Evolutionary conservation across 1,284 basidiomycete genomes (phyloP).

Genomic region (Cutaneotrichosporon curvatum): DNA sequence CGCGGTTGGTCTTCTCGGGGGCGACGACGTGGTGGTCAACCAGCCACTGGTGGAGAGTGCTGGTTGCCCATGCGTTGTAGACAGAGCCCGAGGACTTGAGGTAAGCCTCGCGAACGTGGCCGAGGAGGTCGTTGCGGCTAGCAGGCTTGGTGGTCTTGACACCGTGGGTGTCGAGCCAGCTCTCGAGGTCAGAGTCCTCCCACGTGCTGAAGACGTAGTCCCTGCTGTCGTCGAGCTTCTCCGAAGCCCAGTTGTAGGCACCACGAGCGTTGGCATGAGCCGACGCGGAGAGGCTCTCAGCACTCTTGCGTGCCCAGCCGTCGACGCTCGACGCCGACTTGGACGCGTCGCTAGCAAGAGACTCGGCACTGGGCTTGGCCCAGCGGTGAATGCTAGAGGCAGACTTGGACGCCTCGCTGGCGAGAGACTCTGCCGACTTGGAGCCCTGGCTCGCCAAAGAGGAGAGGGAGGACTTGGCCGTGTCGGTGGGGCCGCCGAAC

Average conservation of each 20-base stretch:
- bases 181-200: conserved; percentile 60
- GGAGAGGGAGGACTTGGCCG: conserved; percentile 22
- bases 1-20: conserved; percentile 56
- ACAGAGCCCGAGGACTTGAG: conserved; percentile 55
- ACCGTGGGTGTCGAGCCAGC: conserved; percentile 67
- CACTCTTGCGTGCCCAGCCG: conserved; percentile 2
- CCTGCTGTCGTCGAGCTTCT: conserved; percentile 60
- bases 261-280: conserved; percentile 38
- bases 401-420: neutral
- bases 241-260: conserved; percentile 50
- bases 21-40: conserved; percentile 64
- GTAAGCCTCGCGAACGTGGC: conserved; percentile 63
- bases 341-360: conserved; percentile 1
- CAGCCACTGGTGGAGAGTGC: conserved; percentile 80
- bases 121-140: conserved; percentile 61
- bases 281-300: conserved; percentile 25
- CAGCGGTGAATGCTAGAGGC: conserved; percentile 2
- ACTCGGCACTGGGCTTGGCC: conserved; percentile 1
- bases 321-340: neutral
- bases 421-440: conserved; percentile 1
- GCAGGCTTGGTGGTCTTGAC: conserved; percentile 60
- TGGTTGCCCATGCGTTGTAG: conserved; percentile 79
- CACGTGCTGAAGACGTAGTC: conserved; percentile 84
- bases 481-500: conserved; percentile 53
- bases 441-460: conserved; percentile 1